Percentiles rank a stretch among this genome's conserved stretches.
These are phyloP conservation scores for Smallanthus sonchifolius DNA, from an alignment of 129 eudicot genomes.

Conservation along the genomic window DNA sequence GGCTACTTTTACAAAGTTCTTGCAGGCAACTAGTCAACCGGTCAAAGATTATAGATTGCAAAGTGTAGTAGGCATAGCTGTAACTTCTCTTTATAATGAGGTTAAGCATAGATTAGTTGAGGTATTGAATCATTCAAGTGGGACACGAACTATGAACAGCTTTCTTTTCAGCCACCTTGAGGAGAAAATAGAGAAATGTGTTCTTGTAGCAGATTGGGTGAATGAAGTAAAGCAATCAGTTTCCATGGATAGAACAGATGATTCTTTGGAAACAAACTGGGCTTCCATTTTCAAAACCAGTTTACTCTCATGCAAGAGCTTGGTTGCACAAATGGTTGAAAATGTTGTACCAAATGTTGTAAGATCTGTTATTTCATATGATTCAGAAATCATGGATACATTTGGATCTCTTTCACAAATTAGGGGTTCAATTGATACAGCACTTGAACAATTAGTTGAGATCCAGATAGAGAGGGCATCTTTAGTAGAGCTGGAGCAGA, in stretches of 20 bases:
- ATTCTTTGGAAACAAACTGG: slow-evolving; percentile 50
- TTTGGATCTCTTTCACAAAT: slow-evolving; percentile 87
- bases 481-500: slow-evolving; percentile 69
- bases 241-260: slow-evolving; percentile 21
- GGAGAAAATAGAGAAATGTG: slow-evolving; percentile 87
- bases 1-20: slow-evolving; percentile 52
- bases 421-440: slow-evolving; percentile 80
- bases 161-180: slow-evolving; percentile 50
- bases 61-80: slow-evolving; percentile 48
- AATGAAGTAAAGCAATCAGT: slow-evolving; percentile 48
- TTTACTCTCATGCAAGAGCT: slow-evolving; percentile 55
- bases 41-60: slow-evolving; percentile 28
- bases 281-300: slow-evolving; percentile 60
- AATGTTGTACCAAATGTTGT: slow-evolving; percentile 62
- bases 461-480: slow-evolving; percentile 79
- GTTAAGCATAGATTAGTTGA: slow-evolving; percentile 57
- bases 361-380: slow-evolving; percentile 54
- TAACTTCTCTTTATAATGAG: slow-evolving; percentile 63
- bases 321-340: slow-evolving; percentile 64
- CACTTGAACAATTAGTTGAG: slow-evolving; percentile 84
- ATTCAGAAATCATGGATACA: slow-evolving; percentile 88
- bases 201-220: slow-evolving; percentile 68
- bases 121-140: slow-evolving; percentile 43
- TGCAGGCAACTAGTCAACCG: slow-evolving; percentile 49
- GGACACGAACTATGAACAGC: slow-evolving; percentile 34